Base-by-base conservation (phyloP, 2,329 filamentous ascomycete genomes). In the Cordyceps javanica region DNA sequence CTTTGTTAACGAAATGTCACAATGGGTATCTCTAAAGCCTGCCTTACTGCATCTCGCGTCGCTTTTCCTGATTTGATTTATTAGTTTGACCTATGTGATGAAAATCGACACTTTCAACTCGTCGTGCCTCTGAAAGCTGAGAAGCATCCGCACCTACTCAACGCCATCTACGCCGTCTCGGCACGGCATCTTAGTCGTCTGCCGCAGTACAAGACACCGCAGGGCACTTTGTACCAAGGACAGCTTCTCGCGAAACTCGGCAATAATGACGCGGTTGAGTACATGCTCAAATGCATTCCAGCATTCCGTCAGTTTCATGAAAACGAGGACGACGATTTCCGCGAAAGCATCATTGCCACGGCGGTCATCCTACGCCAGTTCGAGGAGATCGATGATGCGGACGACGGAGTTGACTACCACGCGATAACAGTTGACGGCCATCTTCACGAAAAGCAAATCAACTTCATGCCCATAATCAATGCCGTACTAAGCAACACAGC, bases 391-490 rank as follows among this genome's bases (percentile, higher is more conserved):
- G 72, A 75, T 46, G 69, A 72, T 14, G 72, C 74, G 30, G 69
- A 72, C 3, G 54, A 55, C 0, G 55, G 51, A n/a, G 55, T 51
- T 10, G 55, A 57, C 55, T 44, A 45, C 5, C 30, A 30, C 23
- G 50, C 48, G 41, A 34, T 48, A 25, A 41, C 34, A 48, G 34
- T 42, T 45, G 50, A 62, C 50, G 41, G 21, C 45, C 19, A 36
- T 25, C 46, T 57, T 5, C 59, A 58, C 16, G 49, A 64, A 6
- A 66, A 63, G 28, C 66, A 68, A 51, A 68, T 72, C 16, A 75
- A 75, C 61, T 75, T 75, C 52, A 65, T 75, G 2, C 69, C 72
- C 19, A 73, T 75, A 11, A 74, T 74, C 10, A 71, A 75, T 41
- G 70, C 72, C 0, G 72, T 75, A 2, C 55, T 75, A 14, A 61